A percentile compares a stretch with the other conserved stretches of the same genome.
Conservation (phyloP, 768 basidiomycete genomes). For the Xerocomus spinulosus region DNA sequence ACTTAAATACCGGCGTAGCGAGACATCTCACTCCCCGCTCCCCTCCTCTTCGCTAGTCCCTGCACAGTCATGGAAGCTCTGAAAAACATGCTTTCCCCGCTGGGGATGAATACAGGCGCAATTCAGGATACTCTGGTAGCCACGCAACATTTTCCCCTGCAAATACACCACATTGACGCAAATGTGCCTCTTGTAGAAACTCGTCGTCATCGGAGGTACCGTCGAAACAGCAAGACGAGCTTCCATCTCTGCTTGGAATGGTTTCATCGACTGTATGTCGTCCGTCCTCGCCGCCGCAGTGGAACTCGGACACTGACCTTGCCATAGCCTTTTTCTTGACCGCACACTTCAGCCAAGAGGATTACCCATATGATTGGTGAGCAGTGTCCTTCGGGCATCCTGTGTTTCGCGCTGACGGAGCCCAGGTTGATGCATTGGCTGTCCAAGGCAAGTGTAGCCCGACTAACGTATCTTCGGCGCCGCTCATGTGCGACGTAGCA, state of each 20-base stretch:
- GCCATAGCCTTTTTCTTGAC: slow-evolving; percentile 78
- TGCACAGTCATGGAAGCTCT: slow-evolving; percentile 56
- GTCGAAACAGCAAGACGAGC: slow-evolving; percentile 81
- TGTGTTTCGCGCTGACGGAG: slow-evolving; percentile 3
- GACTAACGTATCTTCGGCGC: slow-evolving; percentile 1
- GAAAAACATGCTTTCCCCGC: slow-evolving; percentile 67
- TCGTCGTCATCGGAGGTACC: slow-evolving; percentile 86
- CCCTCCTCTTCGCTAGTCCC: slow-evolving; percentile 33
- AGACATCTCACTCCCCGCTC: slow-evolving; percentile 26
- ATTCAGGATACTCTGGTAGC: slow-evolving; percentile 76
- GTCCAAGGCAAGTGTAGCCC: slow-evolving; percentile 51
- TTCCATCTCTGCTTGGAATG: slow-evolving; percentile 83
- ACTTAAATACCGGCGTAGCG: slow-evolving; percentile 37
- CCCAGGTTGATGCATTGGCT: slow-evolving; percentile 86
- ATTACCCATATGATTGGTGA: slow-evolving; percentile 84
- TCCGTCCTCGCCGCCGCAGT: background rate
- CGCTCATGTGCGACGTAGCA: slow-evolving; percentile 47
- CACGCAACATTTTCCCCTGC: background rate
- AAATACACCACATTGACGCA: background rate
- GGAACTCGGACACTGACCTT: slow-evolving; percentile 5
- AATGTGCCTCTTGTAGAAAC: slow-evolving; percentile 50
- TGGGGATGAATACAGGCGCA: slow-evolving; percentile 61
- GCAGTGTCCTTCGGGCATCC: slow-evolving; percentile 14
- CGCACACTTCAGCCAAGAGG: slow-evolving; percentile 83
- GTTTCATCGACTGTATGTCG: slow-evolving; percentile 73